These are phyloP conservation scores for Psilocybe subaeruginosa DNA, from an alignment of 768 basidiomycete genomes.

Conservation along the genomic window DNA sequence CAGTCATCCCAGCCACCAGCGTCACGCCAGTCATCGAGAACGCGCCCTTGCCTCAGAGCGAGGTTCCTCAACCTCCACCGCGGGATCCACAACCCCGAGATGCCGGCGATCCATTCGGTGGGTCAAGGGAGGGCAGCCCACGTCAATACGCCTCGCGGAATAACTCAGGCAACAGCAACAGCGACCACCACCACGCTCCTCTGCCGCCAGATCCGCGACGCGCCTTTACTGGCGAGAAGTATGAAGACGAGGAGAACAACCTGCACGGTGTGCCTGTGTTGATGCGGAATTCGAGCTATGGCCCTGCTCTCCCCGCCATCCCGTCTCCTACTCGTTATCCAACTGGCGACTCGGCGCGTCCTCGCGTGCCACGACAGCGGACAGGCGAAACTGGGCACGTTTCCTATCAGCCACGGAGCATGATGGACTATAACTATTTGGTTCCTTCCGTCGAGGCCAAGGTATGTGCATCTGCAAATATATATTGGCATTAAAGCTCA, in stretches of 20 bases:
- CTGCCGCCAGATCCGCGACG: background rate
- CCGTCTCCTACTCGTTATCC: conserved; percentile 1
- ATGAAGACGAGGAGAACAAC: background rate
- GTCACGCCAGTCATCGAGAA: background rate
- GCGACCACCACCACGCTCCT: background rate
- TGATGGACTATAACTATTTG: background rate
- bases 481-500: background rate
- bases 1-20: background rate
- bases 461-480: background rate
- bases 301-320: background rate
- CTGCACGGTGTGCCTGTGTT: background rate
- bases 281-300: background rate
- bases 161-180: background rate
- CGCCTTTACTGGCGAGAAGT: background rate
- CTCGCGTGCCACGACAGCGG: background rate
- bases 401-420: background rate
- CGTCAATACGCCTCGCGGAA: background rate
- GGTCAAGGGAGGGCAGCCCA: background rate
- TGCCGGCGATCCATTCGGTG: background rate
- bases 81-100: background rate
- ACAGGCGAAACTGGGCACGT: background rate
- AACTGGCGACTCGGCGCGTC: background rate
- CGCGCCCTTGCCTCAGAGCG: background rate
- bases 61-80: background rate
- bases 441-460: background rate